Base-by-base conservation (phyloP, 1,139 yeast species). In the Casaregolazyma lundiana region DNA sequence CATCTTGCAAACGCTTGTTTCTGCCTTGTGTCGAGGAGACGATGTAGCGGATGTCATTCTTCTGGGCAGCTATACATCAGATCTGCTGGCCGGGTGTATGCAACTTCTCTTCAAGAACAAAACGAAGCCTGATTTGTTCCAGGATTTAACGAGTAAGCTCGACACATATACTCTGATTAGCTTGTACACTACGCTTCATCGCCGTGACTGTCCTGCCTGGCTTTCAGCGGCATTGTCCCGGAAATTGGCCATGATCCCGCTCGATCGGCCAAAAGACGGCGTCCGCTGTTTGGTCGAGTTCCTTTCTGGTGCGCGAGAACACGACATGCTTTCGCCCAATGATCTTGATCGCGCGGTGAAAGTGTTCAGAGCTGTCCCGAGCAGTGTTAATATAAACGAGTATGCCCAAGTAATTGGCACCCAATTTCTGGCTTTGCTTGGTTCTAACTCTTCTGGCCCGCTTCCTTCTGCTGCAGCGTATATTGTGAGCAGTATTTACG, bases 221-320 rank as follows among this genome's bases (percentile, higher is more conserved):
- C 57, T 64, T 38, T 42, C 54, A 9, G 48, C 47, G 2, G 44
- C 53, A 3, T 44, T 73, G 53, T 53, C 80, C 66, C 59, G 77
- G 69, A 53, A 60, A 50, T 43, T 90, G 4, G 77, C 83, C 1
- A 53, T 64, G 4, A 66, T 87, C 22, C 85, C 86, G 1, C 63
- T 77, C 20, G 63, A 71, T 42, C 75, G 94, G 11, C 67, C 75
- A 1, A 66, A 68, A 13, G 82, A 85, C 58, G 97, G 97, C 0
- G 75, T 90, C 1, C 66, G 76, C 30, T 72, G 88, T 1, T 65
- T 90, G 44, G 73, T 89, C 30, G 97, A 92, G 63, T 81, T 84
- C 54, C 73, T 85, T 0, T 71, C 87, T 13, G 96, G 95, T 0
- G 68, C 85, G 34, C 69, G 96, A 51, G 95, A 87, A 38, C 74